Evolutionary conservation across 1,139 yeast species (phyloP).

Genomic region (Pneumocystis jirovecii): DNA sequence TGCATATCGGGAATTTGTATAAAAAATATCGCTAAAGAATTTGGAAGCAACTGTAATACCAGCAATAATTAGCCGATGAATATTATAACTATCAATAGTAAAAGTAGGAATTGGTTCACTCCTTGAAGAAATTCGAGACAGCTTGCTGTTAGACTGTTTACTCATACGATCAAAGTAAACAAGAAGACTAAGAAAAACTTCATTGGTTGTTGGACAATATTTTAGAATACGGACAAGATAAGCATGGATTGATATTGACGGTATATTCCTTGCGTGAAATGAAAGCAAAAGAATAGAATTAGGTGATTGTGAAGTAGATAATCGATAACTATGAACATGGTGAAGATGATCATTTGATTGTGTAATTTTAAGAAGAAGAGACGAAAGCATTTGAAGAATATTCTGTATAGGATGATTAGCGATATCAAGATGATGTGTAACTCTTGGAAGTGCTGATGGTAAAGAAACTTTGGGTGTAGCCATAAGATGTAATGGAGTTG

Average conservation of each 20-base stretch:
- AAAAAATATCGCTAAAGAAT: conserved; percentile 88
- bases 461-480: background rate
- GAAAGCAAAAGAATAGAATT: conserved; percentile 63
- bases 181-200: conserved; percentile 73
- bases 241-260: conserved; percentile 82
- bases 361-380: conserved; percentile 68
- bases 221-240: conserved; percentile 79
- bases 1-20: conserved; percentile 90
- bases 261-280: conserved; percentile 89
- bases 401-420: conserved; percentile 75
- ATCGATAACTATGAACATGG: conserved; percentile 14
- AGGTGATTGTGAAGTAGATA: conserved; percentile 22
- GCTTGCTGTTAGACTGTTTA: conserved; percentile 14
- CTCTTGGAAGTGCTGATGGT: background rate
- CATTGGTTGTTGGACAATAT: conserved; percentile 95
- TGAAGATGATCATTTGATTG: conserved; percentile 65
- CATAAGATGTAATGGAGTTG: background rate
- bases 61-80: conserved; percentile 85
- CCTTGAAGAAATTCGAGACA: conserved; percentile 6
- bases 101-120: conserved; percentile 39
- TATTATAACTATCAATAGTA: conserved; percentile 91
- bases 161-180: conserved; percentile 82
- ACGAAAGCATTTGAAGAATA: conserved; percentile 67
- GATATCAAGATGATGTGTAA: conserved; percentile 37
- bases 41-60: conserved; percentile 93